phyloP scores from a whole-genome alignment of 331 rosid genomes.

The Pyracantha coccinea region DNA sequence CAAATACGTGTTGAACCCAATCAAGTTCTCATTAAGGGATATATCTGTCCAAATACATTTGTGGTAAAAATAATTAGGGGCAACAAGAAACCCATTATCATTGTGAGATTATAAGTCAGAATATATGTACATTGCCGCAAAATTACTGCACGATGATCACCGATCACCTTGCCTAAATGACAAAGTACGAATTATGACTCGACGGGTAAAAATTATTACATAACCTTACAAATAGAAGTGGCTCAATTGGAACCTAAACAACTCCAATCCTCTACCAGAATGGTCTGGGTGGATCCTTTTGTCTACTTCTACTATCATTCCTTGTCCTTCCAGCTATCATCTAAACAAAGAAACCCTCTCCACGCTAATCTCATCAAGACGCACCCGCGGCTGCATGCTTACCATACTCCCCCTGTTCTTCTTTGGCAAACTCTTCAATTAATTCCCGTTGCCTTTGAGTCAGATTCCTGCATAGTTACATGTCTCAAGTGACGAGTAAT shows the following conservation, averaged over 20 bases:
- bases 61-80: not conserved
- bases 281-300: not conserved
- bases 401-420: slow-evolving; percentile 67
- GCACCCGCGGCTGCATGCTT: slow-evolving; percentile 56
- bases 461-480: slow-evolving; percentile 40
- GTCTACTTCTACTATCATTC: not conserved
- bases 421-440: slow-evolving; percentile 86
- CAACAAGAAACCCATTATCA: not conserved
- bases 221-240: slow-evolving; percentile 4
- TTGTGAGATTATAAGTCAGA: not conserved
- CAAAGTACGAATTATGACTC: slow-evolving; percentile 1
- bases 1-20: too few species aligned
- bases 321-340: slow-evolving; percentile 6
- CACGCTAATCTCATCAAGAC: slow-evolving; percentile 35
- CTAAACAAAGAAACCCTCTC: not conserved
- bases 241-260: slow-evolving; percentile 8
- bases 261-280: slow-evolving; percentile 42
- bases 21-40: not conserved
- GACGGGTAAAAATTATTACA: slow-evolving; percentile 17
- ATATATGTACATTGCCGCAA: slow-evolving; percentile 7
- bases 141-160: slow-evolving; percentile 7
- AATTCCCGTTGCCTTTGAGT: slow-evolving; percentile 72
- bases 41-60: not conserved
- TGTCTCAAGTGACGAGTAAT: not conserved
- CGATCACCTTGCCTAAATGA: not conserved